Evolutionary conservation across 768 basidiomycete genomes (phyloP).

Genomic region (Auricularia cornea): DNA sequence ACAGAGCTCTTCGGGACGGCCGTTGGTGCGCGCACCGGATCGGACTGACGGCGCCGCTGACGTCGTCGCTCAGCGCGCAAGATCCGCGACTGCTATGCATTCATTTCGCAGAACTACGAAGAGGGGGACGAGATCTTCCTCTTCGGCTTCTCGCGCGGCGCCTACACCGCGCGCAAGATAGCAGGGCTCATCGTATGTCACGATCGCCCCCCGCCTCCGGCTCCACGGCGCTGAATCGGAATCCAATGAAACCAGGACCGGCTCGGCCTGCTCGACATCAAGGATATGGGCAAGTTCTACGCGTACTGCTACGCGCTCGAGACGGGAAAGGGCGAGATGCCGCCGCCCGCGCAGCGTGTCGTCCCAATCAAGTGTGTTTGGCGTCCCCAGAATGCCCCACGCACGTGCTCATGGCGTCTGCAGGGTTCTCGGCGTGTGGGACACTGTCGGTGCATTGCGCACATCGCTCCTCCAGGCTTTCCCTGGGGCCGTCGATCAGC

Average conservation of each 20-base stretch:
- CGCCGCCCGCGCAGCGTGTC: neutral
- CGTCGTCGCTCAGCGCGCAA: neutral
- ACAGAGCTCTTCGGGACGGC: neutral
- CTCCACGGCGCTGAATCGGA: neutral
- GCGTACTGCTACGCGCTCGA: slow-evolving; percentile 6
- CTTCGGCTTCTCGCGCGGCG: slow-evolving; percentile 14
- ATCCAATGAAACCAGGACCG: neutral
- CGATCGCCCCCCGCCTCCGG: neutral
- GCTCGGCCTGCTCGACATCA: slow-evolving; percentile 8
- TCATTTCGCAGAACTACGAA: slow-evolving; percentile 10
- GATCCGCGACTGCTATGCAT: slow-evolving; percentile 11
- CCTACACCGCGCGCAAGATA: slow-evolving; percentile 12
- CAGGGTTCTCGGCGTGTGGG: slow-evolving; percentile 14
- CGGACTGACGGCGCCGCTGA: neutral
- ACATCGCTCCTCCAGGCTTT: slow-evolving; percentile 3
- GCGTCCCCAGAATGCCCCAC: too few species aligned
- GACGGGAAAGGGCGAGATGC: slow-evolving; percentile 3
- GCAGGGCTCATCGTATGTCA: slow-evolving; percentile 6
- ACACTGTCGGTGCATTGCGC: slow-evolving; percentile 14
- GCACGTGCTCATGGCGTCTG: too few species aligned
- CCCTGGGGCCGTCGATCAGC: slow-evolving; percentile 1
- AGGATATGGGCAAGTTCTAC: slow-evolving; percentile 11
- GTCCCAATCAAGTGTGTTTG: neutral
- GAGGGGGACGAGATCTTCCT: slow-evolving; percentile 8
- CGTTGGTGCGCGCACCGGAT: neutral